Conservation (phyloP, 257 asterid species). For the Dorcoceras hygrometricum region DNA sequence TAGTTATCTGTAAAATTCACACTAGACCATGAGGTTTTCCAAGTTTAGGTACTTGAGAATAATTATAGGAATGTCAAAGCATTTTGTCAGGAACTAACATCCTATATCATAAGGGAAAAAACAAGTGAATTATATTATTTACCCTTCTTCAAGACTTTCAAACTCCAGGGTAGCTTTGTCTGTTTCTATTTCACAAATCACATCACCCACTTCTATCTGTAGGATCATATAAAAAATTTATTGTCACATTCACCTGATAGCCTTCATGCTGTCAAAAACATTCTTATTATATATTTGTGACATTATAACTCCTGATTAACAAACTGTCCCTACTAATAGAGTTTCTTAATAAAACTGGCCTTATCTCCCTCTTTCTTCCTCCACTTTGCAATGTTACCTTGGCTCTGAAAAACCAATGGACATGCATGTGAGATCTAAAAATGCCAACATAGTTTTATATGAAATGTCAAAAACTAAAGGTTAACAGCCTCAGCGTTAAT, state of each 20-base stretch:
- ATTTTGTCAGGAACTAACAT: slow-evolving; percentile 16
- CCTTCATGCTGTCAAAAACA: slow-evolving; percentile 15
- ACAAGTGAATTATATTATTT: slow-evolving; percentile 28
- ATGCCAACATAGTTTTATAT: slow-evolving; percentile 12
- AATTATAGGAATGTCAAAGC: slow-evolving; percentile 8
- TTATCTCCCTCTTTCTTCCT: slow-evolving; percentile 92
- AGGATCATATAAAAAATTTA: slow-evolving; percentile 30
- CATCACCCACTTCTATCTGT: slow-evolving; percentile 95
- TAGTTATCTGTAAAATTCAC: slow-evolving; percentile 9
- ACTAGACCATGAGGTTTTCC: slow-evolving; percentile 2
- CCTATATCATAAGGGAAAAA: slow-evolving; percentile 14
- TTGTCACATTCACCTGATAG: slow-evolving; percentile 12
- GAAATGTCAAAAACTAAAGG: slow-evolving; percentile 8
- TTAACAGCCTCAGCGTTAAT: slow-evolving; percentile 21
- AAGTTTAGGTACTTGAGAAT: background rate
- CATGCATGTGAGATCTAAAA: slow-evolving; percentile 17
- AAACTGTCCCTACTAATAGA: slow-evolving; percentile 2
- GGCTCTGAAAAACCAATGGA: slow-evolving; percentile 60
- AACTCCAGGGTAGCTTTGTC: slow-evolving; percentile 98
- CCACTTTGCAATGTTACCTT: slow-evolving; percentile 95
- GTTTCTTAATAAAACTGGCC: slow-evolving; percentile 50
- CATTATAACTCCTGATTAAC: slow-evolving; percentile 9
- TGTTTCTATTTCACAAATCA: slow-evolving; percentile 92
- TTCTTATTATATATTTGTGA: slow-evolving; percentile 10
- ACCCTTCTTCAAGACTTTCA: slow-evolving; percentile 98